A percentile compares a stretch with the other conserved stretches of the same genome.
These are phyloP conservation scores for Hirschfeldia incana DNA, from an alignment of 345 rosid genomes.

Conservation along the genomic window DNA sequence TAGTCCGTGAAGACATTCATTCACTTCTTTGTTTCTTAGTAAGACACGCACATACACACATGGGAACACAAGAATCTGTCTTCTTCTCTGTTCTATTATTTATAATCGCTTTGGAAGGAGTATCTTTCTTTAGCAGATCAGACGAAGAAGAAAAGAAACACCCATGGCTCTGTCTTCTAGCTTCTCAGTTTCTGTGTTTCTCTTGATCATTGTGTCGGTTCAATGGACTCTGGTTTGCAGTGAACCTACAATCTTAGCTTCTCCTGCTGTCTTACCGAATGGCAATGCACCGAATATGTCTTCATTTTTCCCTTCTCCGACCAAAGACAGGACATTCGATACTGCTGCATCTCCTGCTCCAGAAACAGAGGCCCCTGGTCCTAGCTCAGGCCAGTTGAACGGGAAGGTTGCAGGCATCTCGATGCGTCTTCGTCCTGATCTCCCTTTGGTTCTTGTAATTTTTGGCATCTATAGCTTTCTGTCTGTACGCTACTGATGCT, in stretches of 20 bases:
- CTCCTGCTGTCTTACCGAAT: conserved; percentile 60
- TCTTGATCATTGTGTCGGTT: conserved; percentile 32
- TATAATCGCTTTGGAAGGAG: conserved; percentile 16
- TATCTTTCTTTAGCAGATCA: conserved; percentile 34
- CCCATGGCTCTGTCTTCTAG: conserved; percentile 44
- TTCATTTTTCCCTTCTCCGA: conserved; percentile 66
- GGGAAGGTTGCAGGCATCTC: conserved; percentile 52
- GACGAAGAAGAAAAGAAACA: conserved; percentile 15
- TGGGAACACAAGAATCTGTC: conserved; percentile 29
- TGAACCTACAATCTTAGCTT: conserved; percentile 53
- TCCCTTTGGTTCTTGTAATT: conserved; percentile 24
- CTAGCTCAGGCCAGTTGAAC: conserved; percentile 52
- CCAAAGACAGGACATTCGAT: conserved; percentile 28
- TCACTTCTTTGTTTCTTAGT: conserved; percentile 34
- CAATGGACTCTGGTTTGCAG: conserved; percentile 26
- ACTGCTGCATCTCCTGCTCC: conserved; percentile 47
- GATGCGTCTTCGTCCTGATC: conserved; percentile 28
- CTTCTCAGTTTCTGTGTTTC: conserved; percentile 34
- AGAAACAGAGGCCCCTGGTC: conserved; percentile 46
- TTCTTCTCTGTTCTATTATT: conserved; percentile 36
- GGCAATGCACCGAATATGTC: conserved; percentile 57
- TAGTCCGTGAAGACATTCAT: conserved; percentile 41
- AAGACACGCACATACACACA: conserved; percentile 38
- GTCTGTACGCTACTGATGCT: conserved; percentile 13
- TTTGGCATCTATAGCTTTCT: conserved; percentile 31